These are phyloP conservation scores for Corylus avellana DNA, from an alignment of 306 rosid species.

Conservation along the genomic window DNA sequence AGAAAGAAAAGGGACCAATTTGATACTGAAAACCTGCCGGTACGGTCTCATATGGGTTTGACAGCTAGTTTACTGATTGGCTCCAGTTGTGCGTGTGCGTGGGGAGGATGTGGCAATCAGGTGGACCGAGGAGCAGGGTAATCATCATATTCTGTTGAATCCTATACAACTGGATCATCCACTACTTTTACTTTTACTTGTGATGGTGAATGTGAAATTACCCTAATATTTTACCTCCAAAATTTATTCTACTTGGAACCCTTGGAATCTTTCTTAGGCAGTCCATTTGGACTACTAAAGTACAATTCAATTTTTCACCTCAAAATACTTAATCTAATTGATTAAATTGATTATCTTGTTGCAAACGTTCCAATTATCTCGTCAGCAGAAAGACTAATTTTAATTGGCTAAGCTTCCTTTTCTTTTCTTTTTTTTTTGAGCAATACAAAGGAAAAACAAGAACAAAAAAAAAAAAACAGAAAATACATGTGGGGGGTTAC, in stretches of 20 bases:
- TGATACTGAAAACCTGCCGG: neutral
- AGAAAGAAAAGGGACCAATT: neutral
- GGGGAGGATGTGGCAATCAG: constrained; percentile 3
- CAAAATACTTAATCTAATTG: too few relatives aligned
- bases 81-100: constrained; percentile 42
- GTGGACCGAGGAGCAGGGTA: constrained; percentile 1
- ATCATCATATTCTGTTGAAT: neutral
- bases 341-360: neutral
- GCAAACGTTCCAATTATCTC: neutral
- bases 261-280: too few relatives aligned
- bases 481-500: too few relatives aligned
- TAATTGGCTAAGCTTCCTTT: neutral
- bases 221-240: too few relatives aligned
- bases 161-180: neutral
- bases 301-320: too few relatives aligned
- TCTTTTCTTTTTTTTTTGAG: too few relatives aligned
- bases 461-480: too few relatives aligned
- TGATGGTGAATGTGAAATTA: too few relatives aligned
- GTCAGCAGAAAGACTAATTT: neutral
- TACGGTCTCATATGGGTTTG: constrained; percentile 27
- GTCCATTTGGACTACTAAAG: too few relatives aligned
- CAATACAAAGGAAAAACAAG: too few relatives aligned
- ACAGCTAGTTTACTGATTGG: constrained; percentile 65
- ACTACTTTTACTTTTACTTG: too few relatives aligned
- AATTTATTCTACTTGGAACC: too few relatives aligned